Evolutionary conservation across 2,329 filamentous ascomycete species (phyloP), one percentile per base, ranked within the genome.

Genomic region (Aulographum hederae): DNA sequence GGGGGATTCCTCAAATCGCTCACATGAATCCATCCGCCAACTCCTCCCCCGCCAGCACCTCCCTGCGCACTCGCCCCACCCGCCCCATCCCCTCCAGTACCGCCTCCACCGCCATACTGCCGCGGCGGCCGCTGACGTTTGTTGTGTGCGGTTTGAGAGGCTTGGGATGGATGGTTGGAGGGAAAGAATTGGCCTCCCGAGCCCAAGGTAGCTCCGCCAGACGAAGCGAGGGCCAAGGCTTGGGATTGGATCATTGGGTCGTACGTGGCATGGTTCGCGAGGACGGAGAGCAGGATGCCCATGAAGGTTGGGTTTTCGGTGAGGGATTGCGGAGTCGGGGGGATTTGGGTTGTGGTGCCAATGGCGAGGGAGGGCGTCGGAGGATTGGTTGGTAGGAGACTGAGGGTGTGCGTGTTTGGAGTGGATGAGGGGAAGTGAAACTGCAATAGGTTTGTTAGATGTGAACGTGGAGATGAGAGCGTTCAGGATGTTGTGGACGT

Each of bases 21-120:
- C n/a, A 75, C 57, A 43, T 75, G 70, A 26, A 75, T 66, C 53
- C 63, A 73, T 2, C 70, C 70, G 14, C 69, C 69, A 39, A 64
- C 53, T 2, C 67, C 68, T 12, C 53, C 68, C 13, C 65, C 63
- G 2, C 67, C 69, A 35, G 56, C 58, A 31, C 69, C 69, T 13
- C 67, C 68, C 41, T 73, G 69, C 12, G 61, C 57, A 39, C 60
- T 69, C 6, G 67, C 66, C 21, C 64, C 65, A n/a, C 65, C 62
- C 5, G 62, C 60, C 13, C 62, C 57, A 33, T 18, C 38, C 35
- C 30, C 41, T 34, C 15, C 40, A 13, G 18, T 40, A 38, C 26
- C 41, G 35, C 18, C 34, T 31, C 17, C 42, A 37, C 18, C 40
- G 42, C 21, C 47, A 23, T 37, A 13, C 18, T 18, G 28, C 11